phyloP scores from a whole-genome alignment of 202 grass and related monocot genomes.

The Panicum hallii region DNA sequence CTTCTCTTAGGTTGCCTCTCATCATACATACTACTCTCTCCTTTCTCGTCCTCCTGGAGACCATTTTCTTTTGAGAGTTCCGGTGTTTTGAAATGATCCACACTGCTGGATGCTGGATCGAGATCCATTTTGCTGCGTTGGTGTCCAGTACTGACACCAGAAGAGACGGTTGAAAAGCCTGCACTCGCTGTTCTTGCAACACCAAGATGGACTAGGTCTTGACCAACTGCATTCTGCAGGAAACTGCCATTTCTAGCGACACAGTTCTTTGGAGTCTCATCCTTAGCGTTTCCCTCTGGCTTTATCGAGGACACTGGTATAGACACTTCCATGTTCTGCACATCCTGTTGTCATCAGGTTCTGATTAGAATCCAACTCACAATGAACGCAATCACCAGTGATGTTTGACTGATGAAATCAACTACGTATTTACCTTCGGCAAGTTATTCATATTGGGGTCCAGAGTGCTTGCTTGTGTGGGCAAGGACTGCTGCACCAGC shows the following conservation, averaged over 20 bases:
- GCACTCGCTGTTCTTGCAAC: constrained; percentile 44
- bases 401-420: neutral
- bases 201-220: constrained; percentile 61
- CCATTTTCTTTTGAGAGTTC: constrained; percentile 65
- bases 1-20: constrained; percentile 86
- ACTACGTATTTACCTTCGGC: constrained; percentile 51
- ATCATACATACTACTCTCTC: constrained; percentile 59
- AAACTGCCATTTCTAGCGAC: constrained; percentile 44
- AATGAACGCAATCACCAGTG: constrained; percentile 35
- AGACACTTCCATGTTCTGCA: constrained; percentile 49
- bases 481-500: constrained; percentile 50
- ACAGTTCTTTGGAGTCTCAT: constrained; percentile 47
- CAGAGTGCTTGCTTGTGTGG: constrained; percentile 31
- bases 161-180: constrained; percentile 17
- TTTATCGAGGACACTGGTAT: constrained; percentile 37
- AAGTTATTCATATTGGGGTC: constrained; percentile 48
- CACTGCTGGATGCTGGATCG: constrained; percentile 45
- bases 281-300: constrained; percentile 49
- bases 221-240: constrained; percentile 60
- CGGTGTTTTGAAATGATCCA: constrained; percentile 53
- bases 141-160: constrained; percentile 27
- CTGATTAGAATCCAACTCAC: constrained; percentile 16
- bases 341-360: constrained; percentile 50
- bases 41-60: constrained; percentile 74
- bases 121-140: constrained; percentile 54